These are phyloP conservation scores for Petrea volubilis DNA, from an alignment of 257 asterid species.

Conservation along the genomic window DNA sequence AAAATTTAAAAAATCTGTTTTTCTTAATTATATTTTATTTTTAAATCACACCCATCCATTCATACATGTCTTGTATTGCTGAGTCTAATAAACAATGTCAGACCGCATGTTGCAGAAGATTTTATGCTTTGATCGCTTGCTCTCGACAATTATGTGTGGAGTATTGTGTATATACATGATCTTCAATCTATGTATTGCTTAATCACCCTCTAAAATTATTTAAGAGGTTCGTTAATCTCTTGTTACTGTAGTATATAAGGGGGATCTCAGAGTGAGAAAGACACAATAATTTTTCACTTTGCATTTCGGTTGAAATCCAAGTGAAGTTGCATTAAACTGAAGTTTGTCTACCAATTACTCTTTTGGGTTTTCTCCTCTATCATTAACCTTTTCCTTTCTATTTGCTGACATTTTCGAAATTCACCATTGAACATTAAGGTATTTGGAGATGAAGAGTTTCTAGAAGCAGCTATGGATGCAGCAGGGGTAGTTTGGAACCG, in stretches of 20 bases:
- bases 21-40: background rate
- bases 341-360: background rate
- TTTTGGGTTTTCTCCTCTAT: background rate
- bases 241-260: background rate
- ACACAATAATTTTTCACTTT: background rate
- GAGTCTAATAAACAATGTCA: no score
- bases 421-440: slow-evolving; percentile 35
- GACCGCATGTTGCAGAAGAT: no score
- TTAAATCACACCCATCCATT: no score
- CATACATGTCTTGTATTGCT: no score
- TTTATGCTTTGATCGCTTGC: no score
- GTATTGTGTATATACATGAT: background rate
- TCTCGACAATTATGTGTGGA: background rate
- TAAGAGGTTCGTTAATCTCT: background rate
- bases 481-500: slow-evolving; percentile 85
- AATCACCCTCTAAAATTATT: background rate
- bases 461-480: slow-evolving; percentile 75
- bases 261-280: background rate
- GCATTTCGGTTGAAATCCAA: background rate
- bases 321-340: background rate
- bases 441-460: slow-evolving; percentile 55
- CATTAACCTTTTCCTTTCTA: background rate
- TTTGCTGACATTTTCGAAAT: background rate
- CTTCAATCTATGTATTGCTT: background rate
- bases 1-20: no score